Conservation (phyloP, 2,329 filamentous ascomycete species). For the Clonostachys sp. region DNA sequence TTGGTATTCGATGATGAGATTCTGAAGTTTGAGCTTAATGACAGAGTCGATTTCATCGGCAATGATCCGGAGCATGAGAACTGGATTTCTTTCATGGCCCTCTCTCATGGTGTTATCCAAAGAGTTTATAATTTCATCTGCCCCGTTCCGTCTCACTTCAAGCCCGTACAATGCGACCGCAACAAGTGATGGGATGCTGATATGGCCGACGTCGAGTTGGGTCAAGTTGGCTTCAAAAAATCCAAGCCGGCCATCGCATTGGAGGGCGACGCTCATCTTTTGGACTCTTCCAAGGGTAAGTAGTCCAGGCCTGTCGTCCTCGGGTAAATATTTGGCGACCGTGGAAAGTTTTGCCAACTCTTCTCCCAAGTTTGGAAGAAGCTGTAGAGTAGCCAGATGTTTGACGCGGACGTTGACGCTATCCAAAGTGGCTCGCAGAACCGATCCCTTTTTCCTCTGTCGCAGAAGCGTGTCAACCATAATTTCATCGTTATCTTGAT, state of each 20-base stretch:
- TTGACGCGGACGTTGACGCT: slow-evolving; percentile 58
- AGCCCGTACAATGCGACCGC: slow-evolving; percentile 70
- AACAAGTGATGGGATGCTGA: slow-evolving; percentile 77
- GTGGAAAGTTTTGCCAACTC: slow-evolving; percentile 80
- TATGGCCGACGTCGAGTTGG: slow-evolving; percentile 70
- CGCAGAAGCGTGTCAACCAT: slow-evolving; percentile 86
- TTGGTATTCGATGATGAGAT: slow-evolving; percentile 82
- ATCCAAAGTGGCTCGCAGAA: slow-evolving; percentile 67
- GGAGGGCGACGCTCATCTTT: slow-evolving; percentile 54
- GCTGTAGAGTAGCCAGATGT: slow-evolving; percentile 60
- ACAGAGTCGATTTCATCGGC: slow-evolving; percentile 92
- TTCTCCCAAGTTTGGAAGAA: slow-evolving; percentile 66
- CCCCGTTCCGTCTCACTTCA: slow-evolving; percentile 56
- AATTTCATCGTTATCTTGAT: slow-evolving; percentile 84
- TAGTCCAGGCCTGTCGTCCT: slow-evolving; percentile 89
- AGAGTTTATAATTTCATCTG: slow-evolving; percentile 67
- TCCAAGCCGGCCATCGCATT: slow-evolving; percentile 68
- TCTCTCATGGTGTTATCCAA: slow-evolving; percentile 18
- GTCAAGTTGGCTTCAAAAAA: slow-evolving; percentile 51
- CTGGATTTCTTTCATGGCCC: slow-evolving; percentile 25
- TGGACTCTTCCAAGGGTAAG: slow-evolving; percentile 68
- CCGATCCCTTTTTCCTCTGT: slow-evolving; percentile 80
- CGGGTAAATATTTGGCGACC: slow-evolving; percentile 90
- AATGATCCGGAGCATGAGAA: slow-evolving; percentile 84
- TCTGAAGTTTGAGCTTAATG: slow-evolving; percentile 81